These are phyloP conservation scores for Erodium chrysanthum DNA, from an alignment of 441 rosid genomes.

Conservation along the genomic window DNA sequence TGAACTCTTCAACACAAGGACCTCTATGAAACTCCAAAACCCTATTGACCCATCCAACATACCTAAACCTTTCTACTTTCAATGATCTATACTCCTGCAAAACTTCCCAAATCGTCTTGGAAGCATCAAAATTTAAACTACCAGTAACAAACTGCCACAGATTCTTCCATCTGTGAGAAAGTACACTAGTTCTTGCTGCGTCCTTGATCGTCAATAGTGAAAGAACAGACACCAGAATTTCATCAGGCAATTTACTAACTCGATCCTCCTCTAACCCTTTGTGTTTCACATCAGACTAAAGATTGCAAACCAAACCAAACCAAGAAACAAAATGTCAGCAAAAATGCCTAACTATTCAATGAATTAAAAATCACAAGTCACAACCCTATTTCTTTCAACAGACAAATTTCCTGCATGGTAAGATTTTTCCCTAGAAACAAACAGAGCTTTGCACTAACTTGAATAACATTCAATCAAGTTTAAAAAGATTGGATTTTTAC, in stretches of 20 bases:
- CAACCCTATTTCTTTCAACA: not conserved
- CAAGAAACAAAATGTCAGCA: slow-evolving; percentile 2
- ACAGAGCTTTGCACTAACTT: not conserved
- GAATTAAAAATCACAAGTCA: not conserved
- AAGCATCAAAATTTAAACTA: slow-evolving; percentile 13
- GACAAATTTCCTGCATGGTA: slow-evolving; percentile 1
- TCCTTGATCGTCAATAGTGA: slow-evolving; percentile 21
- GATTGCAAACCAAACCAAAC: not conserved
- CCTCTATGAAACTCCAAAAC: slow-evolving; percentile 13
- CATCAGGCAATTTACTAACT: slow-evolving; percentile 21
- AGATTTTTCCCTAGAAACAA: not conserved
- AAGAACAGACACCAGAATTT: slow-evolving; percentile 20
- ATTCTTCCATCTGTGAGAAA: slow-evolving; percentile 20
- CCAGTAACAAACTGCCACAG: slow-evolving; percentile 15
- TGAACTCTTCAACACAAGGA: slow-evolving; percentile 6
- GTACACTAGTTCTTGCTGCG: slow-evolving; percentile 18
- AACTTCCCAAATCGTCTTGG: not conserved
- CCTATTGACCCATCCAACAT: slow-evolving; percentile 17
- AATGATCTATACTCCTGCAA: not conserved
- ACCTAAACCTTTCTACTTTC: slow-evolving; percentile 16
- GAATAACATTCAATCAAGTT: not conserved
- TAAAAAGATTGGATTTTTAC: not conserved
- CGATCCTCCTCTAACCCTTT: slow-evolving; percentile 7
- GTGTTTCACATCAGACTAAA: slow-evolving; percentile 3
- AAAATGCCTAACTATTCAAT: not conserved